Conservation (phyloP, 2,329 filamentous ascomycete species). For the Cladosporium sp. region DNA sequence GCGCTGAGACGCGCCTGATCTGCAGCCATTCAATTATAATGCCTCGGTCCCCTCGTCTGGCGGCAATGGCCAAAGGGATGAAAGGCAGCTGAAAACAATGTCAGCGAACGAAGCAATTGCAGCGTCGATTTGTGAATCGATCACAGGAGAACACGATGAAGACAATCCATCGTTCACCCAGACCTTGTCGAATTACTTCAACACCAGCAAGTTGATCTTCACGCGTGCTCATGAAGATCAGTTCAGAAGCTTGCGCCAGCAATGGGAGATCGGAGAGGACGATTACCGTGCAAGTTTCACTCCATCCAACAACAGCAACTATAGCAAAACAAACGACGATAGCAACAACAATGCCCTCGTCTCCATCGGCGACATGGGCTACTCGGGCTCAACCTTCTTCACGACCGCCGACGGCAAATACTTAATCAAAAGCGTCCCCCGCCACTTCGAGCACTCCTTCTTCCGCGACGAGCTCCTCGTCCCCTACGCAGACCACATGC, state of each 20-base stretch:
- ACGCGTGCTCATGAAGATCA: conserved; percentile 34
- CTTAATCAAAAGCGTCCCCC: conserved; percentile 65
- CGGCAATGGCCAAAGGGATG: no score
- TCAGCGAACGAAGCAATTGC: conserved; percentile 7
- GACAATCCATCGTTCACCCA: not conserved
- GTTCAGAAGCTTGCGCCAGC: conserved; percentile 47
- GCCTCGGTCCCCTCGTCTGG: no score
- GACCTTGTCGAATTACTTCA: conserved; percentile 16
- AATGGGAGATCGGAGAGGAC: conserved; percentile 50
- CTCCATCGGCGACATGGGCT: conserved; percentile 63
- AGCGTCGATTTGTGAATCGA: conserved; percentile 5
- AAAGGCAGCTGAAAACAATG: not conserved
- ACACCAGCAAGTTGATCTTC: conserved; percentile 30
- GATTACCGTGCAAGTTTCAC: conserved; percentile 51
- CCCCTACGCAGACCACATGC: conserved; percentile 61
- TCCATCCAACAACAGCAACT: conserved; percentile 23
- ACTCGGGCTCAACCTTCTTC: conserved; percentile 72
- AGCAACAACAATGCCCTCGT: conserved; percentile 35
- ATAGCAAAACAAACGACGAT: conserved; percentile 21
- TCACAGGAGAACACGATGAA: conserved; percentile 1
- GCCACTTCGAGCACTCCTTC: conserved; percentile 64
- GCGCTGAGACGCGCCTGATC: no score
- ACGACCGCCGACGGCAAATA: conserved; percentile 59
- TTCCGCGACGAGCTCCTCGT: conserved; percentile 61
- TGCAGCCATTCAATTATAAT: no score